A percentile compares a stretch with the other conserved stretches of the same genome.
Conservation (phyloP, 768 basidiomycete genomes). For the Peribolospora baueri region DNA sequence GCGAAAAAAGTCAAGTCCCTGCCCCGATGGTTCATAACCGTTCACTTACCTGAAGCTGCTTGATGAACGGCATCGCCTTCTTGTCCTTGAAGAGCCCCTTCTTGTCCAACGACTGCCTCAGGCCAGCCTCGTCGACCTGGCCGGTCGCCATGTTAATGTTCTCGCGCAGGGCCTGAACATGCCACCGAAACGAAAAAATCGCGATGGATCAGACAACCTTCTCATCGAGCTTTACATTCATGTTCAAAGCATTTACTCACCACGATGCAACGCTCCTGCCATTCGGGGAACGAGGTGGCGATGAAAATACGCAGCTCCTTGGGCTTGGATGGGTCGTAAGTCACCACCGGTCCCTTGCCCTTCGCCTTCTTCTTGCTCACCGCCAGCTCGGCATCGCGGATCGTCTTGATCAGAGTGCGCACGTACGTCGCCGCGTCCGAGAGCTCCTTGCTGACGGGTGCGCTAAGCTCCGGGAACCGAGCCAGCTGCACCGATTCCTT, state of each 20-base stretch:
- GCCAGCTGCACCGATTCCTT: slow-evolving; percentile 57
- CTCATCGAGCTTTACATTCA: slow-evolving; percentile 6
- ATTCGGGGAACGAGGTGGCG: slow-evolving; percentile 68
- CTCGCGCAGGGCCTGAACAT: slow-evolving; percentile 27
- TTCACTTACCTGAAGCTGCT: slow-evolving; percentile 21
- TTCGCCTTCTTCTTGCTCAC: slow-evolving; percentile 59
- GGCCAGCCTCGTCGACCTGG: slow-evolving; percentile 58
- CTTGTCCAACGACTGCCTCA: slow-evolving; percentile 40
- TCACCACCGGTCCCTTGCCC: slow-evolving; percentile 17
- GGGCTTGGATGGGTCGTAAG: slow-evolving; percentile 50
- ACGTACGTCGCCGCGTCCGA: slow-evolving; percentile 63
- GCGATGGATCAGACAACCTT: background rate
- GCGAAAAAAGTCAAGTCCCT: too few relatives aligned
- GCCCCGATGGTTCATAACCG: too few relatives aligned
- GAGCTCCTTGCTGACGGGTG: slow-evolving; percentile 35
- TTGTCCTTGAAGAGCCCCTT: slow-evolving; percentile 84
- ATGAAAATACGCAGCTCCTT: slow-evolving; percentile 76
- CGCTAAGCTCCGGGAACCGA: slow-evolving; percentile 47
- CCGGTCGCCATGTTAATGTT: slow-evolving; percentile 34
- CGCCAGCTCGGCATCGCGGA: slow-evolving; percentile 62
- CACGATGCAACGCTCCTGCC: slow-evolving; percentile 69
- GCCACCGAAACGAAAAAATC: background rate
- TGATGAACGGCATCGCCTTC: slow-evolving; percentile 55
- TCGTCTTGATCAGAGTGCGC: slow-evolving; percentile 67
- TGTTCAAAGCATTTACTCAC: slow-evolving; percentile 12